Evolutionary conservation across 1,139 yeast genomes (phyloP).

Genomic region (Taphrina betulina): DNA sequence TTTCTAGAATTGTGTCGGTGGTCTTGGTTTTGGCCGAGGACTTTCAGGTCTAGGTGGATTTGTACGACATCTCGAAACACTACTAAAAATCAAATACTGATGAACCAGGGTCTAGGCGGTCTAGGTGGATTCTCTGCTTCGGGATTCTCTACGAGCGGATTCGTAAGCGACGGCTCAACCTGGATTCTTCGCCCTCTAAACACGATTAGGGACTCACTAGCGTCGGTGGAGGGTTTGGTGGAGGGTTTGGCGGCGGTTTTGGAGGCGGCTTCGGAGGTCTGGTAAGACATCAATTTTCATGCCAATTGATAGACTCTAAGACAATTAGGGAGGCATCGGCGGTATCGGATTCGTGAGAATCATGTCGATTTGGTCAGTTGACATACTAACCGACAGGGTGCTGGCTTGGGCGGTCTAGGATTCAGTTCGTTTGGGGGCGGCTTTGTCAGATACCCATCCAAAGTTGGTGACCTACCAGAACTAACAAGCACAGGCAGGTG

Average conservation of each 20-base stretch:
- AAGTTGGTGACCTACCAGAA: background rate
- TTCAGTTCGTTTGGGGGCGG: constrained; percentile 20
- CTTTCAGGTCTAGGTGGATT: constrained; percentile 20
- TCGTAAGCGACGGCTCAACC: background rate
- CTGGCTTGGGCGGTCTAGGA: constrained; percentile 15
- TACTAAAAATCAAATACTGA: too few species aligned
- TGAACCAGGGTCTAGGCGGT: constrained; percentile 19
- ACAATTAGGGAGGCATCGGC: too few species aligned
- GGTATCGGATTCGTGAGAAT: background rate
- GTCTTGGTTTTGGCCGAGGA: constrained; percentile 7
- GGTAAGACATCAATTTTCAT: too few species aligned
- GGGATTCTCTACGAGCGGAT: constrained; percentile 6
- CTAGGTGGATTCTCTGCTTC: constrained; percentile 19
- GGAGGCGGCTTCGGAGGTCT: background rate
- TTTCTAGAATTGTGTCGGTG: too few species aligned
- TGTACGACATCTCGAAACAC: too few species aligned
- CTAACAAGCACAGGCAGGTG: background rate
- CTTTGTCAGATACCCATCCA: background rate
- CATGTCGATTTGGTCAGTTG: too few species aligned
- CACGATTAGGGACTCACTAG: constrained; percentile 7
- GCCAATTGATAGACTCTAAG: too few species aligned
- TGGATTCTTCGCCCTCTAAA: background rate
- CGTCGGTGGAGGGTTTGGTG: constrained; percentile 5
- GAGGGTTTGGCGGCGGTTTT: background rate
- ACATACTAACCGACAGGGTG: too few species aligned